Conservation (phyloP, 768 basidiomycete genomes). For the Russula brevipes region DNA sequence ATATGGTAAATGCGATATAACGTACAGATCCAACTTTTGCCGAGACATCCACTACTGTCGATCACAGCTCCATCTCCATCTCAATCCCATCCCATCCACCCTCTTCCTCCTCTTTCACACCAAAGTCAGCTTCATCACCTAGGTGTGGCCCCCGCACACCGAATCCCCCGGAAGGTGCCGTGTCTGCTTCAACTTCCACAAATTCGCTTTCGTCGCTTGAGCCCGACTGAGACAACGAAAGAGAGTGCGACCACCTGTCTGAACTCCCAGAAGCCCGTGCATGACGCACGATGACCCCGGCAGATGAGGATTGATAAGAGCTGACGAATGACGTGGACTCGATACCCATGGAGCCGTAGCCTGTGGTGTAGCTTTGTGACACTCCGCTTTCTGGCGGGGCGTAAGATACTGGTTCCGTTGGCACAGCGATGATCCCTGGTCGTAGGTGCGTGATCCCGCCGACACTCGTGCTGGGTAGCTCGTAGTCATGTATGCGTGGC, state of each 20-base stretch:
- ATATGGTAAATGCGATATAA: not conserved
- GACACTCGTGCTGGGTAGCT: slow-evolving; percentile 39
- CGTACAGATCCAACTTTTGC: slow-evolving; percentile 7
- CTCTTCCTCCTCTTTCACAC: slow-evolving; percentile 40
- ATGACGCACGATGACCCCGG: slow-evolving; percentile 9
- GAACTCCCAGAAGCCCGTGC: slow-evolving; percentile 27
- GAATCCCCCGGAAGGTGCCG: slow-evolving; percentile 25
- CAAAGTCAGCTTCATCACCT: slow-evolving; percentile 42
- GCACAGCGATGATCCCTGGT: slow-evolving; percentile 48
- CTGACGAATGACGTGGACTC: slow-evolving; percentile 30
- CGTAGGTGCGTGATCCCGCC: slow-evolving; percentile 53
- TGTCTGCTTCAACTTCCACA: slow-evolving; percentile 22
- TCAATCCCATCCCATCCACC: slow-evolving; percentile 45
- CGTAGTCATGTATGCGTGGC: slow-evolving; percentile 63
- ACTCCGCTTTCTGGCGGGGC: not conserved
- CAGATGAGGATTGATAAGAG: slow-evolving; percentile 19
- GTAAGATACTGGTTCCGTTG: slow-evolving; percentile 28
- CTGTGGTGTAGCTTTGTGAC: slow-evolving; percentile 26
- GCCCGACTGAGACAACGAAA: slow-evolving; percentile 30
- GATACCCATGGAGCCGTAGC: slow-evolving; percentile 37
- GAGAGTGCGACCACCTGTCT: slow-evolving; percentile 35
- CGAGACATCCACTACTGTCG: not conserved
- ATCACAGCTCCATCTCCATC: slow-evolving; percentile 67
- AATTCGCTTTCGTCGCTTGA: slow-evolving; percentile 35
- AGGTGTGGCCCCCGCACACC: slow-evolving; percentile 28